Evolutionary conservation across 352 stramenopile species (phyloP).

Genomic region (Phytophthora pini): DNA sequence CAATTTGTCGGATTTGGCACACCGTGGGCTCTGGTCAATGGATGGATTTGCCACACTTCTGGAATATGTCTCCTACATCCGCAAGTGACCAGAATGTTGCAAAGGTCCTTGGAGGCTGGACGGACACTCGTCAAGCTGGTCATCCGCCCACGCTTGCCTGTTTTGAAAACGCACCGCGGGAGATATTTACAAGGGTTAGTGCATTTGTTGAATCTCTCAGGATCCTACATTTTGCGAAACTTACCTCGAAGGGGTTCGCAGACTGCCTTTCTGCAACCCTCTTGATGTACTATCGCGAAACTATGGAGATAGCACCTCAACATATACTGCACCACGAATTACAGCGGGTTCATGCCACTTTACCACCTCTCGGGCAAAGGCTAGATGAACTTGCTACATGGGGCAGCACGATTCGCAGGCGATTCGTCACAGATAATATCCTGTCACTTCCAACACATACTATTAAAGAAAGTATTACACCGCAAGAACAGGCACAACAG

Average conservation of each 20-base stretch:
- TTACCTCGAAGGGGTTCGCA: slow-evolving; percentile 3
- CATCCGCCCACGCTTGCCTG: slow-evolving; percentile 9
- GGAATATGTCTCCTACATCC: slow-evolving; percentile 22
- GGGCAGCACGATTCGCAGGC: neutral
- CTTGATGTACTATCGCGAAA: slow-evolving; percentile 17
- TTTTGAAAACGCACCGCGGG: slow-evolving; percentile 8
- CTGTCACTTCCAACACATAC: neutral
- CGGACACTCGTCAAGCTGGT: slow-evolving; percentile 6
- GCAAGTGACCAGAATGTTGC: slow-evolving; percentile 23
- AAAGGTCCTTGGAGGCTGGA: slow-evolving; percentile 25
- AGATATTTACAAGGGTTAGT: neutral
- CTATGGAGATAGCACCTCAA: neutral
- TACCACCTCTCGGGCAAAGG: neutral
- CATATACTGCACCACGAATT: slow-evolving; percentile 6
- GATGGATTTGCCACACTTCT: slow-evolving; percentile 26
- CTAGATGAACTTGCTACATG: slow-evolving; percentile 5
- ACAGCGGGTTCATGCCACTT: neutral
- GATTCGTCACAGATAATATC: slow-evolving; percentile 10
- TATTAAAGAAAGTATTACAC: slow-evolving; percentile 1
- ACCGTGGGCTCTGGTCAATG: slow-evolving; percentile 22
- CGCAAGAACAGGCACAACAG: slow-evolving; percentile 12
- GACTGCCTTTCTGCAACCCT: slow-evolving; percentile 13
- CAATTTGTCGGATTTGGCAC: slow-evolving; percentile 25
- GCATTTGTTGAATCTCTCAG: slow-evolving; percentile 1
- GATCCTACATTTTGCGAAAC: slow-evolving; percentile 3